Evolutionary conservation across 2,329 filamentous ascomycete species (phyloP), one percentile per base, ranked within the genome.

Genomic region (Talaromyces rugulosus): DNA sequence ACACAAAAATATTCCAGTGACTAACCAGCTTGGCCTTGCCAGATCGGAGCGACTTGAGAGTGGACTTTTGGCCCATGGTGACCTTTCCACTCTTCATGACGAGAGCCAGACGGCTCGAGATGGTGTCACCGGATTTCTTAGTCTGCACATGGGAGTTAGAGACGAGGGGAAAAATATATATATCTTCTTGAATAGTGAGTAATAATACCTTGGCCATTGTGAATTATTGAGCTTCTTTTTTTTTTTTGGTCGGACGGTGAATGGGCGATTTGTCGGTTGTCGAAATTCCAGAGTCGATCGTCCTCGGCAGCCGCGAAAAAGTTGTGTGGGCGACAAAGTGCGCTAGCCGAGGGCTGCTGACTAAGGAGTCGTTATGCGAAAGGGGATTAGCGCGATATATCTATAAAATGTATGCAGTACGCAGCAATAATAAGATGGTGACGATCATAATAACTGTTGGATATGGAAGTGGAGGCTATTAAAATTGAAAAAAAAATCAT

Each of bases 11-110:
- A 34, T 23, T 23, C 34, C 60, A 30, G 18, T 11, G 8, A 53
- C 50, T 28, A 55, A 62, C 60, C 51, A 97, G 88, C 90, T 98
- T 98, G 81, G 95, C 95, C 89, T 97, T 98, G 82, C 94, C 93
- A 72, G 88, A 90, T 76, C 94, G 91, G 73, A 98, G 90, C 72
- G 85, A 85, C 90, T 98, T 96, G 77, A 95, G 85, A 77, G 86
- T 94, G 67, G 87, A 90, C 83, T 94, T 93, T 87, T 94, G 94
- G 75, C 92, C 92, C 69, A 96, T 86, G 68, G 87, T 92, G 84
- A 96, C 92, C 61, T 62, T 62, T 62, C 61, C 61, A 62, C 61
- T 62, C 61, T 62, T 62, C 86, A 77, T 65, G 60, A 60, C 61
- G n/a, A 61, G 50, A 58, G 63, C 61, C 55, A 65, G 60, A 60